Base-by-base conservation (phyloP, 257 asterid genomes). In the Lavandula angustifolia region DNA sequence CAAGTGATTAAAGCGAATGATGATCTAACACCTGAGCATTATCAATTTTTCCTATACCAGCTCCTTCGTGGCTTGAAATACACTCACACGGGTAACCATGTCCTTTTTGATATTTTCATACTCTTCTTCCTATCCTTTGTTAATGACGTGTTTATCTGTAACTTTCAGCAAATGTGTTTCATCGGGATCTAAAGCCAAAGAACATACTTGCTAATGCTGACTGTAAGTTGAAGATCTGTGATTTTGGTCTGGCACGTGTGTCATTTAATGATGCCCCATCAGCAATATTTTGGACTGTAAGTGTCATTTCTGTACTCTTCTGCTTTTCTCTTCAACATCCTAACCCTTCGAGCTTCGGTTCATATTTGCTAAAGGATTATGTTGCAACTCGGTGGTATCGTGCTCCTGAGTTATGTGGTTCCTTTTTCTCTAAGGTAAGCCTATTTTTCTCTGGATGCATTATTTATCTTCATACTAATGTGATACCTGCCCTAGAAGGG, bases 381-480 rank as follows among this genome's bases (percentile, higher is more conserved):
- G 98, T 92, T 60, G 98, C 98, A 65, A 92, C 96, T 61, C 82
- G 96, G 64, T 92, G 98, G 98, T 92, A 88, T 67, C 92, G 96
- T 64, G 98, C 98, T 76, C 98, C 98, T 44, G 98, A 91, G 80
- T 78, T 88, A 73, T 92, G 98, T 42, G 98, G 98, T 60, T 92
- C 98, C 52, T 92, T 92, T 78, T 92, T 92, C 81, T 89, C 98
- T 9, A 92, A 92, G 79, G 98, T 92, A 89, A 83, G 87, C 74
- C 54, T 35, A 48, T 66, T 48, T 43, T 65, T 76, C 18, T 64
- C 54, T 34, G 31, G 8, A 13, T 54, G 48, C 14, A 44, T 43
- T 35, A 54, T 27, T 54, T 58, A 31, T 64, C 49, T 65, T 59
- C 38, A 12, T 22, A 72, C 54, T 57, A 47, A 38, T 55, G 32